phyloP scores from a whole-genome alignment of 768 basidiomycete genomes.

The Leccinum truebloodii region DNA sequence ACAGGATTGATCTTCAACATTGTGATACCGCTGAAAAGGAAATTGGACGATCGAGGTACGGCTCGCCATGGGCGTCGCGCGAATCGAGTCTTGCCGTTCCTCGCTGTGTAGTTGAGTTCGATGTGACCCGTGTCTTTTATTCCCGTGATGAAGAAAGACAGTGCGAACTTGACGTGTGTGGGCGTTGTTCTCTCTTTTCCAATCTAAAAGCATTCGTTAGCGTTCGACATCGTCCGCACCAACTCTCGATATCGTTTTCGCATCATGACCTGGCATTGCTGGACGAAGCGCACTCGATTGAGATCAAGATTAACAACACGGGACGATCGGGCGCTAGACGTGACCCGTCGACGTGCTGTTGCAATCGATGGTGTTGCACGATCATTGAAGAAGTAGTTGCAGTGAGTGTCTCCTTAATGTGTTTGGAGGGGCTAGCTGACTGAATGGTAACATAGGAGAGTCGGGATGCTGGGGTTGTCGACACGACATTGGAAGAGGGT shows the following conservation, averaged over 20 bases:
- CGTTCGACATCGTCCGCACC: slow-evolving; percentile 63
- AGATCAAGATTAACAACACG: slow-evolving; percentile 64
- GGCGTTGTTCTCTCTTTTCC: neutral
- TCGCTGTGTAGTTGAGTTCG: slow-evolving; percentile 56
- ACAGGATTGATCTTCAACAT: neutral
- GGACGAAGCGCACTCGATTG: slow-evolving; percentile 78
- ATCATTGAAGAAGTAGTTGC: slow-evolving; percentile 48
- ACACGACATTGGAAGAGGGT: slow-evolving; percentile 51
- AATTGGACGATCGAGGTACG: slow-evolving; percentile 69
- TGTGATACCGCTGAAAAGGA: too few relatives aligned
- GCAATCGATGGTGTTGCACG: slow-evolving; percentile 56
- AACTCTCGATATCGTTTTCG: too few relatives aligned
- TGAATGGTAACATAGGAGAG: slow-evolving; percentile 37
- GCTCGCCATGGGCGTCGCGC: slow-evolving; percentile 44
- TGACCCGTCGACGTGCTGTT: slow-evolving; percentile 72
- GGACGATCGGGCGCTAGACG: slow-evolving; percentile 69
- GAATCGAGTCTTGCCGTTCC: slow-evolving; percentile 32
- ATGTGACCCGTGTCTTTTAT: slow-evolving; percentile 54
- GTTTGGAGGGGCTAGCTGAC: neutral
- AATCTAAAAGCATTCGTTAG: slow-evolving; percentile 34
- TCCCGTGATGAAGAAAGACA: slow-evolving; percentile 48
- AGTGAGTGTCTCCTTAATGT: slow-evolving; percentile 37
- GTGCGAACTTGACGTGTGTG: slow-evolving; percentile 50
- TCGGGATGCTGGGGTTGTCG: slow-evolving; percentile 46
- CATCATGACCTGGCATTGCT: slow-evolving; percentile 74